These are phyloP conservation scores for Digitaria exilis DNA, from an alignment of 202 grass and related monocot genomes.

Conservation along the genomic window DNA sequence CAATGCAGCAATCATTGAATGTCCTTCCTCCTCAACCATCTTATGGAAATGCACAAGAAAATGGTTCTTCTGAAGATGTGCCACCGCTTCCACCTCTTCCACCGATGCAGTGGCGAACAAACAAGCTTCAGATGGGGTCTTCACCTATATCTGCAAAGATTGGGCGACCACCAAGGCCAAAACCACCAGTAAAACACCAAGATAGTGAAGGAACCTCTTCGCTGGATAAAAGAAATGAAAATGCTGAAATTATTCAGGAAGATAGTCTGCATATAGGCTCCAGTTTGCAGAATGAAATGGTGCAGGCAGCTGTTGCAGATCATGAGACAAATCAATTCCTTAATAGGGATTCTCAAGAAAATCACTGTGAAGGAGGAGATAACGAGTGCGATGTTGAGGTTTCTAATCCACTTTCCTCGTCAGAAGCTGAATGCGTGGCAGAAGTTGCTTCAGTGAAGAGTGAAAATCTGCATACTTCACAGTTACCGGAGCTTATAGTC, in stretches of 20 bases:
- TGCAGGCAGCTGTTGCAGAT: slow-evolving; percentile 14
- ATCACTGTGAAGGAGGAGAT: slow-evolving; percentile 1
- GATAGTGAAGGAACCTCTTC: slow-evolving; percentile 33
- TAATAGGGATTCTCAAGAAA: slow-evolving; percentile 33
- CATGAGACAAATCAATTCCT: slow-evolving; percentile 7
- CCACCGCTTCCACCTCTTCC: slow-evolving; percentile 78
- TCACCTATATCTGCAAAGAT: slow-evolving; percentile 51
- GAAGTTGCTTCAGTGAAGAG: slow-evolving; percentile 28
- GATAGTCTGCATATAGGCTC: slow-evolving; percentile 18
- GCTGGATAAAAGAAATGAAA: slow-evolving; percentile 23
- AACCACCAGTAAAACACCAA: slow-evolving; percentile 40
- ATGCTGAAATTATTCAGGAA: slow-evolving; percentile 30
- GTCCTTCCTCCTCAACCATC: slow-evolving; percentile 38
- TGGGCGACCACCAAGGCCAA: slow-evolving; percentile 57
- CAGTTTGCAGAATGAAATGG: slow-evolving; percentile 52
- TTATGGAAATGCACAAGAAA: slow-evolving; percentile 29
- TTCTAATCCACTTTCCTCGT: slow-evolving; percentile 24
- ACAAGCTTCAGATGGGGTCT: slow-evolving; percentile 52
- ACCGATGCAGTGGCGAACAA: slow-evolving; percentile 67
- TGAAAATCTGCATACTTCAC: slow-evolving; percentile 28
- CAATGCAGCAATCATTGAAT: slow-evolving; percentile 43
- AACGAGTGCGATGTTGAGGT: slow-evolving; percentile 21
- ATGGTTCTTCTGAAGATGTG: slow-evolving; percentile 40
- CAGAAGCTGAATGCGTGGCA: slow-evolving; percentile 25
- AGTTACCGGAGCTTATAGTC: slow-evolving; percentile 45